These are phyloP conservation scores for Clitopilus passeckerianus DNA, from an alignment of 768 basidiomycete species.

Conservation along the genomic window DNA sequence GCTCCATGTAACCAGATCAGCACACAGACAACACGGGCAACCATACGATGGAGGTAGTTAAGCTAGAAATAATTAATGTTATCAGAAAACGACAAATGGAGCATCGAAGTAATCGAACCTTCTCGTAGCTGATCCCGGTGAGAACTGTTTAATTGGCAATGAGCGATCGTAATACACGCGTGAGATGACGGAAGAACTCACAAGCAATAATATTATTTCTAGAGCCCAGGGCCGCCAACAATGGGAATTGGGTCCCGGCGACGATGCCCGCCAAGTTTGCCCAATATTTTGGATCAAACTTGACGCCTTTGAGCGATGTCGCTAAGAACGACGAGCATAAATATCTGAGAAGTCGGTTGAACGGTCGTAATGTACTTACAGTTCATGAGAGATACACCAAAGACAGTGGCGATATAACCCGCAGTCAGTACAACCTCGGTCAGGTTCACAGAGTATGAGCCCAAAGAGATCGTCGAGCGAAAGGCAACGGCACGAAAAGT, in stretches of 20 bases:
- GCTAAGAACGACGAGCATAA: neutral
- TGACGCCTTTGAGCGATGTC: neutral
- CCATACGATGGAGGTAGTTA: conserved; percentile 4
- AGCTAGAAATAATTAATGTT: neutral
- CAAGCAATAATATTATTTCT: neutral
- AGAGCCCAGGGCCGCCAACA: conserved; percentile 1
- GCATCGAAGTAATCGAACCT: neutral
- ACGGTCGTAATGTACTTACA: conserved; percentile 17
- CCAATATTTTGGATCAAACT: conserved; percentile 9
- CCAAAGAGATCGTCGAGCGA: conserved; percentile 30
- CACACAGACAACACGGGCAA: conserved; percentile 4
- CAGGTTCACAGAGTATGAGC: conserved; percentile 32
- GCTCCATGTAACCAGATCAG: conserved; percentile 9
- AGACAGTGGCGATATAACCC: conserved; percentile 29
- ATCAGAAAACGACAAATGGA: neutral
- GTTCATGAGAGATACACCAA: conserved; percentile 32
- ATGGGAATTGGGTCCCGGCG: conserved; percentile 6
- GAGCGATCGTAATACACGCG: neutral
- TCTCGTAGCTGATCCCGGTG: neutral
- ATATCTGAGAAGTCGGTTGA: neutral
- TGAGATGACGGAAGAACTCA: neutral
- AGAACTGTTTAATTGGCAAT: neutral
- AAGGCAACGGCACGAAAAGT: conserved; percentile 29
- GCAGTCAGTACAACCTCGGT: conserved; percentile 32
- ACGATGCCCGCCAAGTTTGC: conserved; percentile 22